phyloP scores from a whole-genome alignment of 306 rosid genomes.

The Elaeagnus macrophylla region DNA sequence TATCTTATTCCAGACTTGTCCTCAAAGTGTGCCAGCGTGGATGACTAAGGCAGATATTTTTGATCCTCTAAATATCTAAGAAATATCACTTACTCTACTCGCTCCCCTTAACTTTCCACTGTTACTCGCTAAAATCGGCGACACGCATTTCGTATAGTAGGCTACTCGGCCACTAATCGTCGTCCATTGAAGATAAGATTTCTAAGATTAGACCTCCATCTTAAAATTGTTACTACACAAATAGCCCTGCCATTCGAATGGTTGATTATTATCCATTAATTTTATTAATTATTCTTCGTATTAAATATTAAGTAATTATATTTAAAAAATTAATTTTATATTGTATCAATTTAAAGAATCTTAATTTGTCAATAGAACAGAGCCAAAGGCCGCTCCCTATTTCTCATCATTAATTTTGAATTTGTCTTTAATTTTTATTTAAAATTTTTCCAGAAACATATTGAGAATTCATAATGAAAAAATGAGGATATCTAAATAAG shows the following conservation, averaged over 20 bases:
- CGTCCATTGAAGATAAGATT: background rate
- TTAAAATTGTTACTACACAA: background rate
- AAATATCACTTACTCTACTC: background rate
- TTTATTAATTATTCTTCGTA: too few relatives aligned
- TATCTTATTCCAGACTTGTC: slow-evolving; percentile 30
- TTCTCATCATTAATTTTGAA: too few relatives aligned
- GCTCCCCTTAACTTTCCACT: background rate
- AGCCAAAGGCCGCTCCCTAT: too few relatives aligned
- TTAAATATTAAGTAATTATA: too few relatives aligned
- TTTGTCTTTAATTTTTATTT: too few relatives aligned
- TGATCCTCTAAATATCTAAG: slow-evolving; percentile 28
- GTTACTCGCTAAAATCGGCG: rapidly evolving
- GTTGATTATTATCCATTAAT: too few relatives aligned
- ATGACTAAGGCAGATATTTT: slow-evolving; percentile 32
- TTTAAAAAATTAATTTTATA: too few relatives aligned
- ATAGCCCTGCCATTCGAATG: background rate
- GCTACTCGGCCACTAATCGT: background rate
- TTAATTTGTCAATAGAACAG: too few relatives aligned
- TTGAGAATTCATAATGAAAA: too few relatives aligned
- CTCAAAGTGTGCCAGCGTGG: slow-evolving; percentile 32
- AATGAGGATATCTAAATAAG: too few relatives aligned
- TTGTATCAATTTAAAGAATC: too few relatives aligned
- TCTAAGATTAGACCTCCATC: background rate
- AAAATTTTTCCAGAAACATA: too few relatives aligned
- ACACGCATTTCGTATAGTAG: background rate